phyloP scores from a whole-genome alignment of 2,329 filamentous ascomycete genomes.

The Colletotrichum orchidophilum region DNA sequence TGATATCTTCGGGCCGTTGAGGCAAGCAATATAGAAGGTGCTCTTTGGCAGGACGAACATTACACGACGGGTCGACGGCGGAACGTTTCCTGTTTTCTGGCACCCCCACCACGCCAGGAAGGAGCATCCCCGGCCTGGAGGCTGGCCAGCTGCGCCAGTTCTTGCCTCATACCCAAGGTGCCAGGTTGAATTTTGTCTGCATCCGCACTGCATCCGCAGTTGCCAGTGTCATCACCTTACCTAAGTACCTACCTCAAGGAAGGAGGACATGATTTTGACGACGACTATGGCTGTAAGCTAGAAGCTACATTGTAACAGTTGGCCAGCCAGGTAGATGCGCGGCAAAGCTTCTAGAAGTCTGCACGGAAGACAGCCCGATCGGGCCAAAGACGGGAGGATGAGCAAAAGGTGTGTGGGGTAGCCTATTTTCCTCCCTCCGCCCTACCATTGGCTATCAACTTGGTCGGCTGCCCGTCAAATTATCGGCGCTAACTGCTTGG shows the following conservation, averaged over 20 bases:
- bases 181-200: too few relatives aligned
- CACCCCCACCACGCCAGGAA: background rate
- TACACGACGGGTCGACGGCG: too few relatives aligned
- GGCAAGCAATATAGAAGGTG: too few relatives aligned
- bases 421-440: background rate
- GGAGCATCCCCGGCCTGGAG: background rate
- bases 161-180: background rate
- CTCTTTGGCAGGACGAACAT: too few relatives aligned
- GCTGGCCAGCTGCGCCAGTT: background rate
- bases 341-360: conserved; percentile 21
- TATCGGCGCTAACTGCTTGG: background rate
- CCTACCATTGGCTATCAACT: background rate
- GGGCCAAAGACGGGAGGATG: conserved; percentile 3
- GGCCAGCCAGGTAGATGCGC: background rate
- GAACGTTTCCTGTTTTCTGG: background rate
- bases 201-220: too few relatives aligned
- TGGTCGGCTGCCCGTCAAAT: conserved; percentile 19
- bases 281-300: background rate
- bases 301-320: background rate
- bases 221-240: too few relatives aligned
- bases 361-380: conserved; percentile 18
- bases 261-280: too few relatives aligned
- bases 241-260: too few relatives aligned
- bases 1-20: too few relatives aligned
- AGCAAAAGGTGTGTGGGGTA: background rate